These are phyloP conservation scores for Kwoniella dejecticola DNA, from an alignment of 768 basidiomycete genomes.

Conservation along the genomic window DNA sequence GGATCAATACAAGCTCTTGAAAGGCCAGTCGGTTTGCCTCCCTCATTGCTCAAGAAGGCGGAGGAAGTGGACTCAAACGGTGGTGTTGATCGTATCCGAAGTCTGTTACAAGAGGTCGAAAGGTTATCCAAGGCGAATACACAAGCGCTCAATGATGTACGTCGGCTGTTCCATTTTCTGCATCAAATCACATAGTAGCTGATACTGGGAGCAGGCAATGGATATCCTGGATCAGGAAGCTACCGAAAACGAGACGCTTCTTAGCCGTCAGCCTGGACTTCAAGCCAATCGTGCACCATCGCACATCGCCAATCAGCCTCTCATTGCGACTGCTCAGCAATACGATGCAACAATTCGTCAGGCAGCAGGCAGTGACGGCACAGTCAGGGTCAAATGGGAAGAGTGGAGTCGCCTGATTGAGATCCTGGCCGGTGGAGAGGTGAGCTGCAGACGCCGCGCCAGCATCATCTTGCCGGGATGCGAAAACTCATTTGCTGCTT, in stretches of 20 bases:
- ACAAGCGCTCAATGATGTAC: conserved; percentile 73
- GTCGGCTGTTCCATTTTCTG: conserved; percentile 17
- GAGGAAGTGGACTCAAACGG: conserved; percentile 79
- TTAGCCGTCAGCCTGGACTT: conserved; percentile 46
- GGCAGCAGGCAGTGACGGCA: conserved; percentile 73
- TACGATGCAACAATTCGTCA: conserved; percentile 72
- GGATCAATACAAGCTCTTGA: conserved; percentile 85
- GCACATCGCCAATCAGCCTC: conserved; percentile 72
- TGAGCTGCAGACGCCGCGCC: conserved; percentile 42
- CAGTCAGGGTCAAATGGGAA: conserved; percentile 80
- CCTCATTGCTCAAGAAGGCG: conserved; percentile 79
- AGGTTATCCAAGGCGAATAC: conserved; percentile 66
- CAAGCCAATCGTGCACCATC: conserved; percentile 64
- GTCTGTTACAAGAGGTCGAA: conserved; percentile 71
- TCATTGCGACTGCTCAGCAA: conserved; percentile 69
- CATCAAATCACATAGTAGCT: not conserved
- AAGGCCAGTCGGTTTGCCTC: conserved; percentile 80
- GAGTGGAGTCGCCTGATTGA: conserved; percentile 77
- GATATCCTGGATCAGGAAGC: conserved; percentile 86
- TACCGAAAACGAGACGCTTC: conserved; percentile 56
- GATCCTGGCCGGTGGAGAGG: conserved; percentile 71
- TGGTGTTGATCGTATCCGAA: conserved; percentile 71
- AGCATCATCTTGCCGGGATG: too few relatives aligned
- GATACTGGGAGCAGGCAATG: conserved; percentile 64
- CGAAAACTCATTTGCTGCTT: too few relatives aligned